phyloP scores from a whole-genome alignment of 2,329 filamentous ascomycete genomes.

The Penicillium brasilianum region DNA sequence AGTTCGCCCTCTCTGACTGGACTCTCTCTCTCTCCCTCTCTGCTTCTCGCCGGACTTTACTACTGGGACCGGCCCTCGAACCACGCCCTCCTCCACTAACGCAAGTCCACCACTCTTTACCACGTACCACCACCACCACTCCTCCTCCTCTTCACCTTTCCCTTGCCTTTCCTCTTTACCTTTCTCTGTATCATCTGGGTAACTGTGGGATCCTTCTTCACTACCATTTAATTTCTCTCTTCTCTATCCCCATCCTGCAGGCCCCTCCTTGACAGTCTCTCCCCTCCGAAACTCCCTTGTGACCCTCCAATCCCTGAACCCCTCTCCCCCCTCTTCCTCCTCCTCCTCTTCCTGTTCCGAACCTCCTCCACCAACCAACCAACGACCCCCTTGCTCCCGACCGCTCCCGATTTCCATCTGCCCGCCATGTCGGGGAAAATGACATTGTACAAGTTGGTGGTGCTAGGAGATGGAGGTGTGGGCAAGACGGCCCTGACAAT shows the following conservation, averaged over 20 bases:
- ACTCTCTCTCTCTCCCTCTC: too few species aligned
- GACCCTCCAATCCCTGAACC: conserved; percentile 10
- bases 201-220: not conserved
- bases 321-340: conserved; percentile 1
- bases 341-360: not conserved
- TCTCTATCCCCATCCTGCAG: not conserved
- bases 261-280: conserved; percentile 4
- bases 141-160: not conserved
- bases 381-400: conserved; percentile 6
- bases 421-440: conserved; percentile 83
- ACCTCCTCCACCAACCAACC: not conserved
- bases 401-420: conserved; percentile 15
- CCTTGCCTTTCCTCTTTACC: not conserved
- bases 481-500: conserved; percentile 94
- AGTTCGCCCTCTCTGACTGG: not conserved
- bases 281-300: not conserved
- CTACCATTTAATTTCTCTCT: not conserved
- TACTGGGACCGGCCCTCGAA: too few species aligned
- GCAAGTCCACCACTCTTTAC: not conserved
- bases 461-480: conserved; percentile 90
- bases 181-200: not conserved
- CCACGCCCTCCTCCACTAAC: not conserved
- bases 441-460: conserved; percentile 95
- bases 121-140: not conserved
- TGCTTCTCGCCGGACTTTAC: too few species aligned